phyloP scores from a whole-genome alignment of 2,329 filamentous ascomycete genomes.

The Mycosphaerella arachidis region DNA sequence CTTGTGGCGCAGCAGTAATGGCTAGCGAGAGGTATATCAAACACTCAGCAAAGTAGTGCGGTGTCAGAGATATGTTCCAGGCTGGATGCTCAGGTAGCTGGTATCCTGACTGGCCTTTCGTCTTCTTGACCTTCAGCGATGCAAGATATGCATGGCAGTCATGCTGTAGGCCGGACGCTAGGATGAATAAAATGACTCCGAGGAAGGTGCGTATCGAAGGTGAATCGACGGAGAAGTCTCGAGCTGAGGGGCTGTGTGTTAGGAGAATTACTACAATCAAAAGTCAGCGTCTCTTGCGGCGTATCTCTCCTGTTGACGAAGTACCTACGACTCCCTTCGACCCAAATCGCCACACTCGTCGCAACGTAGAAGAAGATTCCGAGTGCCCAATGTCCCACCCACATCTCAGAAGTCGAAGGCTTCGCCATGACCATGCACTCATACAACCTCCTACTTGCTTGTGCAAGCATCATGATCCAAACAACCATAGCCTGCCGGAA shows the following conservation, averaged over 20 bases:
- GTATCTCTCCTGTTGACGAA: neutral
- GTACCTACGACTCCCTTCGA: slow-evolving; percentile 68
- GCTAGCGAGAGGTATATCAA: slow-evolving; percentile 76
- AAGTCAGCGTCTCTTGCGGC: slow-evolving; percentile 4
- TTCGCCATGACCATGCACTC: slow-evolving; percentile 66
- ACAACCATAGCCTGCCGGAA: slow-evolving; percentile 59
- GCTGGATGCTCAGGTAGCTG: slow-evolving; percentile 68
- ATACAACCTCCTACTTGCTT: slow-evolving; percentile 69
- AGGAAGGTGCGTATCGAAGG: slow-evolving; percentile 51
- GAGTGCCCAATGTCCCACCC: slow-evolving; percentile 74
- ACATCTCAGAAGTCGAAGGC: slow-evolving; percentile 73
- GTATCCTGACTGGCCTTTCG: slow-evolving; percentile 56
- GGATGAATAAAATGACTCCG: slow-evolving; percentile 60
- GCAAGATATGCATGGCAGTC: slow-evolving; percentile 47
- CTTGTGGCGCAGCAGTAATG: slow-evolving; percentile 65
- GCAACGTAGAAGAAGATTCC: slow-evolving; percentile 72
- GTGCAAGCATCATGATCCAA: slow-evolving; percentile 70
- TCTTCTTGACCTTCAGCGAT: slow-evolving; percentile 30
- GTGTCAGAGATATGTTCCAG: slow-evolving; percentile 71
- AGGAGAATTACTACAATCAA: slow-evolving; percentile 28
- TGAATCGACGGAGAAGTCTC: slow-evolving; percentile 37
- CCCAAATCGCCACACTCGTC: slow-evolving; percentile 74
- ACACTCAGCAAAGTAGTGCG: slow-evolving; percentile 89
- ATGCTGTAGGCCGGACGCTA: slow-evolving; percentile 70
- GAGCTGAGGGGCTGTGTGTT: slow-evolving; percentile 33